A percentile compares a stretch with the other conserved stretches of the same genome.
These are phyloP conservation scores for Penicillium flavigenum DNA, from an alignment of 495 filamentous ascomycete species.

Conservation along the genomic window DNA sequence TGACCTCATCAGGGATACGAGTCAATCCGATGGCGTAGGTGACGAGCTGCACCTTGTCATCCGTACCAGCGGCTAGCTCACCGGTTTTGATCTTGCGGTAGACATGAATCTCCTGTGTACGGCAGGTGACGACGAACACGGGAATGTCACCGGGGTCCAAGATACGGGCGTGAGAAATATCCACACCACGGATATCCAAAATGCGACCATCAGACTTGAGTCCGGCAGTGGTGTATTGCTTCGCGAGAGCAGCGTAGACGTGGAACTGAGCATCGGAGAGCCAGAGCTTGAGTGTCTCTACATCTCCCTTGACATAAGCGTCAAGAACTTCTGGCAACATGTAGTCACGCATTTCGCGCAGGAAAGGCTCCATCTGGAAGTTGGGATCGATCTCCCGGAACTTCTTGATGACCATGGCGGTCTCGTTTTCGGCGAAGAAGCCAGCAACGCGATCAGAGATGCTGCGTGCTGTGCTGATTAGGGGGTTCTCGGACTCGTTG, in stretches of 20 bases:
- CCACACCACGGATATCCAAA: slow-evolving; percentile 89
- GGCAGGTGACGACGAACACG: slow-evolving; percentile 93
- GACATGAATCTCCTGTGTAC: slow-evolving; percentile 97
- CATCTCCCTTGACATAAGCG: slow-evolving; percentile 95
- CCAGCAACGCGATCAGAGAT: slow-evolving; percentile 90
- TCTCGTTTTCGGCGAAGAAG: slow-evolving; percentile 98
- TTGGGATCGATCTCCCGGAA: slow-evolving; percentile 94
- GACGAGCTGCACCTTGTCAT: slow-evolving; percentile 96
- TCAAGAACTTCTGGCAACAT: slow-evolving; percentile 97
- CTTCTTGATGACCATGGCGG: slow-evolving; percentile 93
- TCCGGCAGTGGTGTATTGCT: slow-evolving; percentile 91
- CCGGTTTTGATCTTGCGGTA: slow-evolving; percentile 87
- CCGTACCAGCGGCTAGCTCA: slow-evolving; percentile 94
- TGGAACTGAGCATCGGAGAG: slow-evolving; percentile 91
- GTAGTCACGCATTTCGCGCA: slow-evolving; percentile 94
- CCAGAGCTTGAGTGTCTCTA: slow-evolving; percentile 88
- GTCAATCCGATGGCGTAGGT: slow-evolving; percentile 98
- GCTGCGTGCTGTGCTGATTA: slow-evolving; percentile 88
- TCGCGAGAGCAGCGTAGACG: slow-evolving; percentile 89
- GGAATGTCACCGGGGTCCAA: slow-evolving; percentile 96
- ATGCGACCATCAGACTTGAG: slow-evolving; percentile 93
- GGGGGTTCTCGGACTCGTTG: slow-evolving; percentile 93
- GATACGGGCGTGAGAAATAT: slow-evolving; percentile 83
- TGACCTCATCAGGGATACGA: slow-evolving; percentile 88
- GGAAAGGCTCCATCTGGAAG: slow-evolving; percentile 92